Evolutionary conservation across 1,284 basidiomycete genomes (phyloP).

Genomic region (Cutaneotrichosporon dermatis): DNA sequence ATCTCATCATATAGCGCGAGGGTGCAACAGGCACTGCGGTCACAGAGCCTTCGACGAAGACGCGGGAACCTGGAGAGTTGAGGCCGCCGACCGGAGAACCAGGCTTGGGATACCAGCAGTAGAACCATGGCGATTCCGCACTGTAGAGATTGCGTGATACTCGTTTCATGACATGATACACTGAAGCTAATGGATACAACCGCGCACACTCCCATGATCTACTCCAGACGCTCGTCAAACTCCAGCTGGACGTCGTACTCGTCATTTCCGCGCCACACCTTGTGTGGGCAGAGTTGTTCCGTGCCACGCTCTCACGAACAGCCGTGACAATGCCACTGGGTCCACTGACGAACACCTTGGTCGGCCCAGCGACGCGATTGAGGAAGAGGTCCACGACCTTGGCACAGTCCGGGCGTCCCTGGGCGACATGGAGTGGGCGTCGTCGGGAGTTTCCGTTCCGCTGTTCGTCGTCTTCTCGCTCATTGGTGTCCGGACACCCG

Average conservation of each 20-base stretch:
- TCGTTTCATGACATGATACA: too few species aligned
- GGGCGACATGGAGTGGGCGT: not conserved
- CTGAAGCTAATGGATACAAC: too few species aligned
- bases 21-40: too few species aligned
- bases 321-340: constrained; percentile 27
- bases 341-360: constrained; percentile 27
- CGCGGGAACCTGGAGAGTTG: too few species aligned
- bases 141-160: too few species aligned
- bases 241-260: constrained; percentile 26
- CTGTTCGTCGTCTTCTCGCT: not conserved
- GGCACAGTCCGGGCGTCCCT: not conserved
- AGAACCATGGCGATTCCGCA: too few species aligned
- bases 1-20: too few species aligned
- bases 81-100: too few species aligned
- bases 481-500: not conserved
- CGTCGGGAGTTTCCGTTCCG: too few species aligned
- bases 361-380: not conserved
- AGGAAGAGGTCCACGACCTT: constrained; percentile 7
- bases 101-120: too few species aligned
- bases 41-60: too few species aligned
- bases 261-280: constrained; percentile 24
- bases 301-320: constrained; percentile 25
- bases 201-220: not conserved
- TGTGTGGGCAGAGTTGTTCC: constrained; percentile 15
- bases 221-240: constrained; percentile 29